These are phyloP conservation scores for Irpex sp. DNA, from an alignment of 1,284 basidiomycete species.

Conservation along the genomic window DNA sequence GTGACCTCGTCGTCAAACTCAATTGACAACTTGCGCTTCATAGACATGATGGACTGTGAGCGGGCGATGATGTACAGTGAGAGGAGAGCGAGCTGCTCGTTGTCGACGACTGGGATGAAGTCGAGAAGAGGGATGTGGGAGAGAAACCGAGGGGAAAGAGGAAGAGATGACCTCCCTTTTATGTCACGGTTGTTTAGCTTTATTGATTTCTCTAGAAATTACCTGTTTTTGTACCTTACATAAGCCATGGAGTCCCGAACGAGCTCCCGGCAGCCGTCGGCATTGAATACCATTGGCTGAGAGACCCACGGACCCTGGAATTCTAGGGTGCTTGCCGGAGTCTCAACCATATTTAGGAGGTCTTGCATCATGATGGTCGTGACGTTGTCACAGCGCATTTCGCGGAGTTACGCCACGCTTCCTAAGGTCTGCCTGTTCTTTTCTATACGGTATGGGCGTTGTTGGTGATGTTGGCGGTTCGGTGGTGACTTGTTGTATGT, in stretches of 20 bases:
- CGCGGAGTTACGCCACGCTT: conserved; percentile 1
- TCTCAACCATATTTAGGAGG: not conserved
- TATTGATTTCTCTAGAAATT: conserved; percentile 23
- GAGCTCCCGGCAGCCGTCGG: conserved; percentile 5
- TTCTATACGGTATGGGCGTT: too few species aligned
- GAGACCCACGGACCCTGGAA: conserved; percentile 5
- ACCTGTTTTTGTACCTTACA: conserved; percentile 15
- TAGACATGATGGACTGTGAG: conserved; percentile 40
- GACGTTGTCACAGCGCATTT: not conserved
- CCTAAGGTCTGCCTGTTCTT: too few species aligned
- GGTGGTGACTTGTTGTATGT: not conserved
- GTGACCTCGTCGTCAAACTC: conserved; percentile 51
- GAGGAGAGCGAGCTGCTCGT: conserved; percentile 4
- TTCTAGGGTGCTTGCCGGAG: conserved; percentile 10
- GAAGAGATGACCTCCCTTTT: conserved; percentile 13
- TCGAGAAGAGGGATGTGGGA: conserved; percentile 22
- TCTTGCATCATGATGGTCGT: conserved; percentile 1
- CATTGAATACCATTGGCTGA: conserved; percentile 8
- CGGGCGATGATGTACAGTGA: conserved; percentile 3
- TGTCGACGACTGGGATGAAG: conserved; percentile 10
- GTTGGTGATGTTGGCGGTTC: not conserved
- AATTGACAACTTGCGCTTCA: conserved; percentile 71
- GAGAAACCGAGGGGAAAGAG: conserved; percentile 16
- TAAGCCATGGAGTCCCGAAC: conserved; percentile 8
- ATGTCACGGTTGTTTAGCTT: conserved; percentile 24